phyloP scores from a whole-genome alignment of 371 early-diverging fungal species.

The Lichtheimia ramosa region DNA sequence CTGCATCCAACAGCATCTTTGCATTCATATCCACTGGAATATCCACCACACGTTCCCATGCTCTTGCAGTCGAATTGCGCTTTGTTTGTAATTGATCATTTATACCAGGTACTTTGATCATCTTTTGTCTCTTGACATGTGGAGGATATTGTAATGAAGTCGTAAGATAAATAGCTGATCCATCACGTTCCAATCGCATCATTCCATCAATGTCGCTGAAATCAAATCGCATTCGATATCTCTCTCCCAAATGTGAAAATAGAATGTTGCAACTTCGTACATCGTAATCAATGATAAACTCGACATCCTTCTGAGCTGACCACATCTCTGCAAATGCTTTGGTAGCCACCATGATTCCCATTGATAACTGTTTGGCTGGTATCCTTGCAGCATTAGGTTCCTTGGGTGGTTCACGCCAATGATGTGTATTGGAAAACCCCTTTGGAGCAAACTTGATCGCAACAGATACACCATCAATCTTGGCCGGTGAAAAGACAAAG shows the following conservation, averaged over 20 bases:
- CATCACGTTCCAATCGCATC: slow-evolving; percentile 24
- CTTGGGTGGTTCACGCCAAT: neutral
- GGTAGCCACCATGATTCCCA: slow-evolving; percentile 16
- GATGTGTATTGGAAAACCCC: neutral
- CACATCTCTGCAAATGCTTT: slow-evolving; percentile 21
- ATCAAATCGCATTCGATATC: slow-evolving; percentile 28
- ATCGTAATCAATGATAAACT: slow-evolving; percentile 23
- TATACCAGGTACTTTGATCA: neutral
- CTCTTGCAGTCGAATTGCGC: neutral
- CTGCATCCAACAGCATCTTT: neutral
- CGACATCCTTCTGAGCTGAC: slow-evolving; percentile 6
- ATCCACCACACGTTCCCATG: slow-evolving; percentile 33
- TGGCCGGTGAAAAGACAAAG: slow-evolving; percentile 6
- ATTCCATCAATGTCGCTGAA: slow-evolving; percentile 31
- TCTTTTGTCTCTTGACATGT: slow-evolving; percentile 12
- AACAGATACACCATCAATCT: slow-evolving; percentile 16
- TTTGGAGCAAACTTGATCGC: slow-evolving; percentile 8
- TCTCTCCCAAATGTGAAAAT: slow-evolving; percentile 24
- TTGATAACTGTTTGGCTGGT: neutral
- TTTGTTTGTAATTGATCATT: no score
- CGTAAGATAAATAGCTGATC: slow-evolving; percentile 18
- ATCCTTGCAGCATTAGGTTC: neutral
- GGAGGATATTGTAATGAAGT: slow-evolving; percentile 31
- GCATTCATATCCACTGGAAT: slow-evolving; percentile 15
- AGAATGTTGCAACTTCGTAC: slow-evolving; percentile 19